phyloP scores from a whole-genome alignment of 352 stramenopile genomes.

The Pythium brachiatum region DNA sequence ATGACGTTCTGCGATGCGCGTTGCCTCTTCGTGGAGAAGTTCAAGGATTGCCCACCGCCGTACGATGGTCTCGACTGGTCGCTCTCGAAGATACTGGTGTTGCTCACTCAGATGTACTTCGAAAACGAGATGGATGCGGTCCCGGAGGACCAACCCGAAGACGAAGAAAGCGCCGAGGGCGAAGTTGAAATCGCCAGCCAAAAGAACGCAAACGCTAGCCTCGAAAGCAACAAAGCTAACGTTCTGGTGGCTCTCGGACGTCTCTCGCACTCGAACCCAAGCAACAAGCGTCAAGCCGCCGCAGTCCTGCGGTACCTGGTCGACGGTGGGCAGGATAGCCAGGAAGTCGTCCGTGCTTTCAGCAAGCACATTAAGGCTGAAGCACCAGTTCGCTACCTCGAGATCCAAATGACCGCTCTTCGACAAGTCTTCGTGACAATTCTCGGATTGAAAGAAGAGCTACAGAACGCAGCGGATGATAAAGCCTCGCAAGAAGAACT shows the following conservation, averaged over 20 bases:
- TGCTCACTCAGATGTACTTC: constrained; percentile 83
- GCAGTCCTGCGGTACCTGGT: constrained; percentile 69
- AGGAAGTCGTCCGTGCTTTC: constrained; percentile 80
- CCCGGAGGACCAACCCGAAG: constrained; percentile 43
- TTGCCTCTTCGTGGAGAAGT: constrained; percentile 85
- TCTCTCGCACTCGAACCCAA: constrained; percentile 79
- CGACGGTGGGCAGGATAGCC: constrained; percentile 39
- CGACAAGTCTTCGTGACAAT: constrained; percentile 66
- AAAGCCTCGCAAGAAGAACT: constrained; percentile 50
- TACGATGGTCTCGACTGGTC: constrained; percentile 66
- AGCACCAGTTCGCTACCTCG: constrained; percentile 73
- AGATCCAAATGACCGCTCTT: constrained; percentile 87
- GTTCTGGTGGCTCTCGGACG: constrained; percentile 67
- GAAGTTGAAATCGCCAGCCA: constrained; percentile 25
- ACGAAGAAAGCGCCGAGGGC: constrained; percentile 31
- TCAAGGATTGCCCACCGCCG: constrained; percentile 51
- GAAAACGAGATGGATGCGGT: constrained; percentile 61
- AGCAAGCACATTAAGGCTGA: constrained; percentile 76
- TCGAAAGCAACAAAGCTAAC: constrained; percentile 52
- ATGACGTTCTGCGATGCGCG: constrained; percentile 74
- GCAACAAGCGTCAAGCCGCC: constrained; percentile 76
- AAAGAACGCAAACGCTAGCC: constrained; percentile 20
- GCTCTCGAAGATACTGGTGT: constrained; percentile 61
- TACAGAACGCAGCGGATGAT: constrained; percentile 31
- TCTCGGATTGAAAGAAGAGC: constrained; percentile 61